A percentile compares a stretch with the other conserved stretches of the same genome.
Conservation (phyloP, 1,284 basidiomycete genomes). For the Amylostereum areolatum region DNA sequence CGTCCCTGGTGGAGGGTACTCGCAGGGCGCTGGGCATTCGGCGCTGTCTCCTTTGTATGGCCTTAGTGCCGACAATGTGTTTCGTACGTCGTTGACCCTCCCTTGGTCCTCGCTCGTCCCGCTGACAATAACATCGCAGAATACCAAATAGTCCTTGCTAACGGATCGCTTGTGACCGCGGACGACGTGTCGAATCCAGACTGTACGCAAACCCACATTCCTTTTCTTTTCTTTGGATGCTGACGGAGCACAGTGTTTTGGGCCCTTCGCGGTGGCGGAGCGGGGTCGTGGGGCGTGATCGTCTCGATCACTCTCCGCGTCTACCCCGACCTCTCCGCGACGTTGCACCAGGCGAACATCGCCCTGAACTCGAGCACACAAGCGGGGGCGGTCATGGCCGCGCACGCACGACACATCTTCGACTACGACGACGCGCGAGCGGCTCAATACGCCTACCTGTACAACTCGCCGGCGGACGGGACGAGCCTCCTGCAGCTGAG, state of each 20-base stretch:
- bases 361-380: slow-evolving; percentile 5
- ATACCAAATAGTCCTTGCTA: slow-evolving; percentile 22
- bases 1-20: slow-evolving; percentile 23
- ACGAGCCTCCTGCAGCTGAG: slow-evolving; percentile 6
- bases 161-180: slow-evolving; percentile 21
- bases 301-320: slow-evolving; percentile 25
- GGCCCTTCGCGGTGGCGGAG: slow-evolving; percentile 28
- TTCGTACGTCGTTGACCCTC: slow-evolving; percentile 15
- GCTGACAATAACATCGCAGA: slow-evolving; percentile 14
- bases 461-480: slow-evolving; percentile 2
- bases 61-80: slow-evolving; percentile 24
- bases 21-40: slow-evolving; percentile 28
- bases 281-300: slow-evolving; percentile 29
- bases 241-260: slow-evolving; percentile 21
- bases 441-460: slow-evolving; percentile 26
- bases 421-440: slow-evolving; percentile 23
- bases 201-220: slow-evolving; percentile 2
- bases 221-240: neutral
- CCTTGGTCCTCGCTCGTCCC: neutral
- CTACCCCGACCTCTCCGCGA: slow-evolving; percentile 24
- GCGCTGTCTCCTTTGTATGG: slow-evolving; percentile 21
- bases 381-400: slow-evolving; percentile 9
- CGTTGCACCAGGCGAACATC: slow-evolving; percentile 14
- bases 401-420: slow-evolving; percentile 23
- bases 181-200: slow-evolving; percentile 16